Evolutionary conservation across 371 early-diverging fungal genomes (phyloP).

Genomic region (Syncephalastrum monosporum): DNA sequence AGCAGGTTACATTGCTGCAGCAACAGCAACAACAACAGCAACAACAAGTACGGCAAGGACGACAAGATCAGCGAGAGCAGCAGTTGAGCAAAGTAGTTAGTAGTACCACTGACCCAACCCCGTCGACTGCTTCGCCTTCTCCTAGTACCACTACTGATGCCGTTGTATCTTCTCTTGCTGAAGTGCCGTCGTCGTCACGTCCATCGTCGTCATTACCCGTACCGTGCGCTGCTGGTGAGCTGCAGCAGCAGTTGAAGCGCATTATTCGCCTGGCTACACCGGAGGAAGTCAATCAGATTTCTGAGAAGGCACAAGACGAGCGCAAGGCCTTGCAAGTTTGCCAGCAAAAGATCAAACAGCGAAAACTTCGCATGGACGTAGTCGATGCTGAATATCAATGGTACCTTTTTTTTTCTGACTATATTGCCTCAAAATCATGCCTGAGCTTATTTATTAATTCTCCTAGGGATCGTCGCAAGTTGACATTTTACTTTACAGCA

Average conservation of each 20-base stretch:
- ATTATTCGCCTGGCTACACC: slow-evolving; percentile 84
- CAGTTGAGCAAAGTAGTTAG: too few relatives aligned
- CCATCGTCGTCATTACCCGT: background rate
- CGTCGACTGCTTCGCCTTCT: too few relatives aligned
- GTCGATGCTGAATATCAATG: slow-evolving; percentile 98
- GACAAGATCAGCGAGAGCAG: slow-evolving; percentile 17
- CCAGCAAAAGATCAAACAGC: slow-evolving; percentile 83
- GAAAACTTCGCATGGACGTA: slow-evolving; percentile 90
- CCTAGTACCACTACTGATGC: too few relatives aligned
- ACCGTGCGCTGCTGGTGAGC: slow-evolving; percentile 34
- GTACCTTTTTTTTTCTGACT: slow-evolving; percentile 34
- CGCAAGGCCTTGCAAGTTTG: slow-evolving; percentile 83
- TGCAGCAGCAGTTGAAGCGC: slow-evolving; percentile 72
- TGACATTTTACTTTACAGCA: slow-evolving; percentile 93
- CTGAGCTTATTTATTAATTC: background rate
- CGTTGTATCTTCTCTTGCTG: too few relatives aligned
- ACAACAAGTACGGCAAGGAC: slow-evolving; percentile 1
- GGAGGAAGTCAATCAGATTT: slow-evolving; percentile 71
- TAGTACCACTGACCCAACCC: too few relatives aligned
- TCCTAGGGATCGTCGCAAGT: slow-evolving; percentile 87
- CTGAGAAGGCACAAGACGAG: slow-evolving; percentile 83
- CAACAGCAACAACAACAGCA: slow-evolving; percentile 21
- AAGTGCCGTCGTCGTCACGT: background rate
- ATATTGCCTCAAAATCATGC: background rate
- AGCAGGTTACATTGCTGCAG: slow-evolving; percentile 42